phyloP scores from a whole-genome alignment of 768 basidiomycete genomes.

The Russula sp. region DNA sequence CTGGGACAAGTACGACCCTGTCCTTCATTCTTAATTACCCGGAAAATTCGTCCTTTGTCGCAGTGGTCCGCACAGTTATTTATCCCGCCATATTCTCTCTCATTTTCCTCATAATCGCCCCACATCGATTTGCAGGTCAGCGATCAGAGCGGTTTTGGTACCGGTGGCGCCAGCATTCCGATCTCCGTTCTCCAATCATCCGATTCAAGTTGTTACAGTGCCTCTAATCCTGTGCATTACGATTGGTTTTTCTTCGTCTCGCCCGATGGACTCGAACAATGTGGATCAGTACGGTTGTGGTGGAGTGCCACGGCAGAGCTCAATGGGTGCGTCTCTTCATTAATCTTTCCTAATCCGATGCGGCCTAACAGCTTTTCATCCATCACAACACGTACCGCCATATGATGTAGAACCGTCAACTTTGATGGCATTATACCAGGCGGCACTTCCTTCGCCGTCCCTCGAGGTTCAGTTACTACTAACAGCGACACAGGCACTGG shows the following conservation, averaged over 20 bases:
- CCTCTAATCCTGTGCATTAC: slow-evolving; percentile 47
- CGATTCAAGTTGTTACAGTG: slow-evolving; percentile 60
- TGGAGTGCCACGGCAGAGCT: slow-evolving; percentile 62
- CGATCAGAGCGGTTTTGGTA: slow-evolving; percentile 59
- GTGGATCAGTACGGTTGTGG: slow-evolving; percentile 59
- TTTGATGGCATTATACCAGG: slow-evolving; percentile 78
- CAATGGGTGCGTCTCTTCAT: slow-evolving; percentile 46
- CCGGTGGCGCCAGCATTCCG: slow-evolving; percentile 71
- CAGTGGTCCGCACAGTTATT: slow-evolving; percentile 57
- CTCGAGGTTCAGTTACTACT: slow-evolving; percentile 46
- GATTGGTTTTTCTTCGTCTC: slow-evolving; percentile 60
- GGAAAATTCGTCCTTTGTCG: slow-evolving; percentile 66
- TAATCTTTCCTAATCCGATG: neutral
- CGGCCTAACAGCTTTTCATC: slow-evolving; percentile 8
- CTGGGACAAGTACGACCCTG: slow-evolving; percentile 41
- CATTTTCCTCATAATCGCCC: neutral
- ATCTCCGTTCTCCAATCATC: slow-evolving; percentile 51
- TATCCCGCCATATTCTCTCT: slow-evolving; percentile 1
- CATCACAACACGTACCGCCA: neutral
- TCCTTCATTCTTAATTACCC: slow-evolving; percentile 64
- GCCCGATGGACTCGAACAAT: slow-evolving; percentile 66
- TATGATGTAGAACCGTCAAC: slow-evolving; percentile 51
- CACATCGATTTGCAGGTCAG: slow-evolving; percentile 46
- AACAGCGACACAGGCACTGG: slow-evolving; percentile 52
- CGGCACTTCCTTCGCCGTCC: slow-evolving; percentile 69